phyloP scores from a whole-genome alignment of 805 yeast genomes.

The Cyberlindnera veronae region DNA sequence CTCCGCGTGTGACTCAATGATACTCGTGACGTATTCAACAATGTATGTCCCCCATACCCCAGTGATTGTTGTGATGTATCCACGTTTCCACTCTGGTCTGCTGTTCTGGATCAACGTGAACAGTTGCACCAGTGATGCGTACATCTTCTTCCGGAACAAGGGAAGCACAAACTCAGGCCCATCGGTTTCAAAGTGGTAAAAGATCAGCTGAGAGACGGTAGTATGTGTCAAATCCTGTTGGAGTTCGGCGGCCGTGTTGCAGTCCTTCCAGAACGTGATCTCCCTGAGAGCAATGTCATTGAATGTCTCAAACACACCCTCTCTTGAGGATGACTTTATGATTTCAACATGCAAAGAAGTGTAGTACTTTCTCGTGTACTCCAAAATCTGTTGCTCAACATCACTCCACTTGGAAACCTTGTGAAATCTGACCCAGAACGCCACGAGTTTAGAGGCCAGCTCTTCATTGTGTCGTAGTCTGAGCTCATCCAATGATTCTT shows the following conservation, averaged over 20 bases:
- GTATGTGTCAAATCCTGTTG: neutral
- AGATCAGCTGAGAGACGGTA: slow-evolving; percentile 7
- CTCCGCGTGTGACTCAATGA: slow-evolving; percentile 6
- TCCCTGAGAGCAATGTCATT: slow-evolving; percentile 12
- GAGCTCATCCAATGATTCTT: slow-evolving; percentile 2
- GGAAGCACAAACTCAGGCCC: slow-evolving; percentile 9
- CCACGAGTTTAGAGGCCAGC: neutral
- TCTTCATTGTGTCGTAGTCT: slow-evolving; percentile 2
- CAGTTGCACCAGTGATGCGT: slow-evolving; percentile 5
- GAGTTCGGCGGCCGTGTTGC: slow-evolving; percentile 1
- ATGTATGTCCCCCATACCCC: slow-evolving; percentile 17
- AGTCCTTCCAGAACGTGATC: slow-evolving; percentile 13
- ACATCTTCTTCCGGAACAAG: slow-evolving; percentile 12
- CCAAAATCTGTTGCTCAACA: slow-evolving; percentile 1
- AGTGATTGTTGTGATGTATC: slow-evolving; percentile 1
- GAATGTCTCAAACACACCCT: slow-evolving; percentile 3
- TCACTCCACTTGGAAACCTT: slow-evolving; percentile 7
- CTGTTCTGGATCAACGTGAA: slow-evolving; percentile 14
- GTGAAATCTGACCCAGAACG: slow-evolving; percentile 10
- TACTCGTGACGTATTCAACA: slow-evolving; percentile 5
- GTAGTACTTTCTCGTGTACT: slow-evolving; percentile 4
- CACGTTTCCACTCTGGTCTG: neutral
- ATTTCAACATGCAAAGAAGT: slow-evolving; percentile 6
- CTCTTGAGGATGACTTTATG: neutral
- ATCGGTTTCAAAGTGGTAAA: slow-evolving; percentile 8